Base-by-base conservation (phyloP, 2,329 filamentous ascomycete species). In the Cadophora gregata region DNA sequence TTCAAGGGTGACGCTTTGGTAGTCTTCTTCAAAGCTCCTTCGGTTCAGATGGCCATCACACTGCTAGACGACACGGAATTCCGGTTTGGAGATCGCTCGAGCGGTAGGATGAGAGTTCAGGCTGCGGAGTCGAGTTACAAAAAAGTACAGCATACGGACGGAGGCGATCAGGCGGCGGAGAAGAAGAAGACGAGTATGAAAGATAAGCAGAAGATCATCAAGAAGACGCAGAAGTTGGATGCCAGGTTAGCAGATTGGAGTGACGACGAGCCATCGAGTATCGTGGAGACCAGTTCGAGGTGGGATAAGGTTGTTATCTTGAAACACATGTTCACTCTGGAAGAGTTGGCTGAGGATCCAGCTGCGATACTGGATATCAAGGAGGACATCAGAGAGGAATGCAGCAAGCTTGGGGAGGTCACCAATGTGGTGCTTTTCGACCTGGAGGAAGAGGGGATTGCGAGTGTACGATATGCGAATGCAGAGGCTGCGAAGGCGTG, bases 1-100 rank as follows among this genome's bases (percentile, higher is more conserved):
- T 97, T 97, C 84, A 98, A 97, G 77, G 96, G 96, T 68, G 94
- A 98, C 77, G 94, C 93, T 2, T 84, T 99, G 36, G 84, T 99
- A 63, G 92, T 98, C 42, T 99, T 96, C 81, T 97, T 97, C 85
- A 93, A 96, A 73, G 91, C 93, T 0, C 93, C 97, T 76, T 96
- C 92, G n/a, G 95, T 99, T 66, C 83, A 91, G 50, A 90, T 93
- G 81, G 93, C 93, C 53, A 91, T 95, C 71, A 88, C 90, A 81
- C 84, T 96, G 74, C 84, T 93, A 14, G 92, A 96, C 78, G 92
- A 93, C 74, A 91, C 90, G 4, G 88, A 93, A 72, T 96, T 98
- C 75, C 86, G 95, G 66, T 83, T 91, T 67, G 81, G 81, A 0
- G 68, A 82, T 1, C 81, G 81, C 81, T 47, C 80, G 78, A 55